Percentiles rank a stretch among this genome's conserved stretches.
Evolutionary conservation across 2,329 filamentous ascomycete species (phyloP).

Genomic region (Nemania bipapillata): DNA sequence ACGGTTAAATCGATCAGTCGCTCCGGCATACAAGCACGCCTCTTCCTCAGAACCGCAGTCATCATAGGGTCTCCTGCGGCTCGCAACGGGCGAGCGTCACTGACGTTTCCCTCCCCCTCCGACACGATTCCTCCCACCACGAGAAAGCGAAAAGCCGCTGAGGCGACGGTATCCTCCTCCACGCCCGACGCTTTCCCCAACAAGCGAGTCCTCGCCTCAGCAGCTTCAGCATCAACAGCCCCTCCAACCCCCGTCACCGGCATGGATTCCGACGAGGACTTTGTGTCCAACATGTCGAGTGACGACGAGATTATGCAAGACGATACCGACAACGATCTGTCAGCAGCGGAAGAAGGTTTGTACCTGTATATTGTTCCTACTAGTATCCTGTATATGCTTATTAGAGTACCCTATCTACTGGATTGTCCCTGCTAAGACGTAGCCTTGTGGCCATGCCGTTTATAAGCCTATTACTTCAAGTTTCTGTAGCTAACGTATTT

Average conservation of each 20-base stretch:
- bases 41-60: slow-evolving; percentile 10
- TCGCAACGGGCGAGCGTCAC: slow-evolving; percentile 44
- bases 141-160: slow-evolving; percentile 72
- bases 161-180: slow-evolving; percentile 66
- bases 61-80: slow-evolving; percentile 32
- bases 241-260: slow-evolving; percentile 70
- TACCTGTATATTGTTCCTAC: slow-evolving; percentile 30
- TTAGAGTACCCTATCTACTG: background rate
- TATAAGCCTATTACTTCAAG: background rate
- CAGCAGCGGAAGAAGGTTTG: slow-evolving; percentile 64
- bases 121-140: slow-evolving; percentile 69
- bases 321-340: slow-evolving; percentile 78
- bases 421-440: background rate
- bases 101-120: slow-evolving; percentile 38
- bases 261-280: slow-evolving; percentile 97
- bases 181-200: slow-evolving; percentile 57
- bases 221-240: slow-evolving; percentile 52
- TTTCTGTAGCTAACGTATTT: slow-evolving; percentile 4
- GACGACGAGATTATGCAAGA: slow-evolving; percentile 79
- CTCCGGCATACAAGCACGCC: slow-evolving; percentile 6
- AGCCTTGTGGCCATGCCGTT: too few relatives aligned
- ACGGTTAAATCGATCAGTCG: background rate
- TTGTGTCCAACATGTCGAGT: slow-evolving; percentile 85
- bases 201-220: slow-evolving; percentile 66
- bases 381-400: background rate